Percentiles rank a stretch among this genome's conserved stretches.
phyloP scores from a whole-genome alignment of 1,284 basidiomycete species.

The Ceratobasidium sp. region DNA sequence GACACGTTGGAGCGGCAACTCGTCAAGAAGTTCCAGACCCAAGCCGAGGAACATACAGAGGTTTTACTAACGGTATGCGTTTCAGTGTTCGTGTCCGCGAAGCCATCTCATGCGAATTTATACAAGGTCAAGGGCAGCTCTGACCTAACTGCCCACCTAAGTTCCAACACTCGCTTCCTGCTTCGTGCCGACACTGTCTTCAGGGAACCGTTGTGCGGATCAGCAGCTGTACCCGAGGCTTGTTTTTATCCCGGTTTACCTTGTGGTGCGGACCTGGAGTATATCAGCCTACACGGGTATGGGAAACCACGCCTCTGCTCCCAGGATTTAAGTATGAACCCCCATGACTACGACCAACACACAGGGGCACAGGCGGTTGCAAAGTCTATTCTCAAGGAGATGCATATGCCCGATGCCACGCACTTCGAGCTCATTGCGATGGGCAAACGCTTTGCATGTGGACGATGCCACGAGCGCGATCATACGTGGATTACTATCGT shows the following conservation, averaged over 20 bases:
- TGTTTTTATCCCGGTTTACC: too few relatives aligned
- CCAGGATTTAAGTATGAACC: too few relatives aligned
- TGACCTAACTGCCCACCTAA: neutral
- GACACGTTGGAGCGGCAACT: too few relatives aligned
- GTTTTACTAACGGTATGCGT: too few relatives aligned
- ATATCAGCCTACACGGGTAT: too few relatives aligned
- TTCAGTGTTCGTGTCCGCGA: too few relatives aligned
- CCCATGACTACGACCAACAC: neutral
- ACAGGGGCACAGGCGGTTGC: neutral
- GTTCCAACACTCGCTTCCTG: constrained; percentile 1
- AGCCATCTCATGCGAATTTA: too few relatives aligned
- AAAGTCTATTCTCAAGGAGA: neutral
- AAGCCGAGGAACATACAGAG: too few relatives aligned
- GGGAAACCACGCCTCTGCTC: too few relatives aligned
- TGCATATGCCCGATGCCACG: neutral
- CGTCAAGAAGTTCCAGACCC: too few relatives aligned
- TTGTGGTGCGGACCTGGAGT: too few relatives aligned
- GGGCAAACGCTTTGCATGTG: neutral
- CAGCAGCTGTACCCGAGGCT: neutral
- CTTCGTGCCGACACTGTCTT: constrained; percentile 23
- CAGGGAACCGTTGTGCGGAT: neutral
- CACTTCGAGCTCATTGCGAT: neutral
- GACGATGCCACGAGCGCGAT: neutral
- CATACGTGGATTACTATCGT: neutral
- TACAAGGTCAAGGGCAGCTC: neutral